phyloP scores from a whole-genome alignment of 805 yeast species.

The Tanozyma kutaoensis region DNA sequence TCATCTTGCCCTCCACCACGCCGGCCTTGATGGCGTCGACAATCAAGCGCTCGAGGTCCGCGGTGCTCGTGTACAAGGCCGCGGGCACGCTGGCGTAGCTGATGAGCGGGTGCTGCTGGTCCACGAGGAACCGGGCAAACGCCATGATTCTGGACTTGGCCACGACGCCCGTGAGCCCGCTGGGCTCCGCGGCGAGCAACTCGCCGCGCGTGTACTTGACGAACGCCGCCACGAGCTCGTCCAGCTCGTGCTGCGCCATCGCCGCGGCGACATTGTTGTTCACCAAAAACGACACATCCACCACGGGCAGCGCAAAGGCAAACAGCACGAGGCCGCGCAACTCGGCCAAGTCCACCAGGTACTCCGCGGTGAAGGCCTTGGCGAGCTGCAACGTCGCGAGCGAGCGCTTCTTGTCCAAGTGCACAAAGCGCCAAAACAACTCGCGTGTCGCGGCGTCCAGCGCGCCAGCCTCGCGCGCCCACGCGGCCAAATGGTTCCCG shows the following conservation, averaged over 20 bases:
- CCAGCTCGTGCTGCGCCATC: slow-evolving; percentile 11
- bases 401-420: slow-evolving; percentile 18
- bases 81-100: slow-evolving; percentile 23
- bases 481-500: slow-evolving; percentile 20
- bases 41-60: slow-evolving; percentile 25
- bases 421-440: slow-evolving; percentile 24
- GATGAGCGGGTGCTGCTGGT: slow-evolving; percentile 11
- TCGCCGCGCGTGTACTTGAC: slow-evolving; percentile 22
- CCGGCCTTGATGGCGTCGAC: slow-evolving; percentile 30
- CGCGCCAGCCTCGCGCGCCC: slow-evolving; percentile 21
- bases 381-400: slow-evolving; percentile 19
- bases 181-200: slow-evolving; percentile 12
- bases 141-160: slow-evolving; percentile 26
- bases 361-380: slow-evolving; percentile 18
- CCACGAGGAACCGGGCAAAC: slow-evolving; percentile 24
- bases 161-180: too few relatives aligned
- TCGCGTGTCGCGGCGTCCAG: slow-evolving; percentile 14
- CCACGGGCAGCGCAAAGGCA: slow-evolving; percentile 20
- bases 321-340: slow-evolving; percentile 19
- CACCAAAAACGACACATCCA: slow-evolving; percentile 28
- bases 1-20: slow-evolving; percentile 30
- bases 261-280: slow-evolving; percentile 26
- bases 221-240: slow-evolving; percentile 16
- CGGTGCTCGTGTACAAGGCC: slow-evolving; percentile 11
- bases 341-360: slow-evolving; percentile 11